Conservation (phyloP, 2,329 filamentous ascomycete species). For the Sporothrix brasiliensis region DNA sequence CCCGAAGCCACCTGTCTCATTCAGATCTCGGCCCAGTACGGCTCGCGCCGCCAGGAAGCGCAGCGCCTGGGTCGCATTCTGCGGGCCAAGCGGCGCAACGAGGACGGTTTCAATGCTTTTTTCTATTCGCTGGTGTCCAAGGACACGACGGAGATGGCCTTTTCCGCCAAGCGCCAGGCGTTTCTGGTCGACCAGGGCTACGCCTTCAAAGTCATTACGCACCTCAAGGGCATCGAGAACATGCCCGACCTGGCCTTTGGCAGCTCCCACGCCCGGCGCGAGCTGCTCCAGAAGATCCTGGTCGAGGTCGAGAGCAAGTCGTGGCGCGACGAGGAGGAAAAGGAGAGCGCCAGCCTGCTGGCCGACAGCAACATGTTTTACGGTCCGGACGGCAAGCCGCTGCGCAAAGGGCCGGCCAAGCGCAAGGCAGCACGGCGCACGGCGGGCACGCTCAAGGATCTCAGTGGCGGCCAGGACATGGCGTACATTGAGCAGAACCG, state of each 20-base stretch:
- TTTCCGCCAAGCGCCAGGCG: conserved; percentile 92
- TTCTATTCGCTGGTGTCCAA: conserved; percentile 98
- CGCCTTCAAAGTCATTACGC: conserved; percentile 98
- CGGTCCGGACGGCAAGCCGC: too few species aligned
- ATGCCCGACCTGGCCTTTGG: conserved; percentile 79
- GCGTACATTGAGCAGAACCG: conserved; percentile 88
- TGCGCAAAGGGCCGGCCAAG: conserved; percentile 32
- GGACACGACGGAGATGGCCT: conserved; percentile 97
- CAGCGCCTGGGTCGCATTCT: conserved; percentile 92
- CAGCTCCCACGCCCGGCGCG: conserved; percentile 76
- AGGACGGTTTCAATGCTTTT: conserved; percentile 98
- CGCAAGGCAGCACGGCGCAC: conserved; percentile 61
- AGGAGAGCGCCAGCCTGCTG: conserved; percentile 33
- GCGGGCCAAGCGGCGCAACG: conserved; percentile 90
- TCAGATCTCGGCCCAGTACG: conserved; percentile 96
- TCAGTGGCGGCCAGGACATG: conserved; percentile 94
- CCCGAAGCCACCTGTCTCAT: conserved; percentile 96
- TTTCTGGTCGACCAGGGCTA: conserved; percentile 98
- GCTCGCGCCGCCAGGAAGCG: conserved; percentile 93
- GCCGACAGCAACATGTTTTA: too few species aligned
- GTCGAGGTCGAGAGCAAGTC: conserved; percentile 65
- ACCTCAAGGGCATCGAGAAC: conserved; percentile 86
- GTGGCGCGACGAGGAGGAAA: conserved; percentile 45
- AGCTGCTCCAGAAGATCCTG: conserved; percentile 85
- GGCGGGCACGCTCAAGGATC: conserved; percentile 80